Conservation (phyloP, 1,139 yeast genomes). For the Sugiyamaella sp. region DNA sequence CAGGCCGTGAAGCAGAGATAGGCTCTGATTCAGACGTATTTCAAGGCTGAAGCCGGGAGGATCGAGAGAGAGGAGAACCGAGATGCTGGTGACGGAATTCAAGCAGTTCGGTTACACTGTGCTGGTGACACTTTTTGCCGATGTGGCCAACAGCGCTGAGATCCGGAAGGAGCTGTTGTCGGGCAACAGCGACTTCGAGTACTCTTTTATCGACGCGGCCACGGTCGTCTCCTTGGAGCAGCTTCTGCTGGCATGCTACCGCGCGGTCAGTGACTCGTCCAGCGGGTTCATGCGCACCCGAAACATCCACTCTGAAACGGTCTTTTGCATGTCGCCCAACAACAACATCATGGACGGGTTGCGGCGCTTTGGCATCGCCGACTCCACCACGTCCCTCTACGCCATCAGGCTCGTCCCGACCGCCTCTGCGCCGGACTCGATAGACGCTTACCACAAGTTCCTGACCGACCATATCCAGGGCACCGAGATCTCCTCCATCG, state of each 20-base stretch:
- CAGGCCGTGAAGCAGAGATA: no score
- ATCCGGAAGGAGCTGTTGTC: slow-evolving; percentile 46
- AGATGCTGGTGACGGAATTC: slow-evolving; percentile 31
- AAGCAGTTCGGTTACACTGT: slow-evolving; percentile 51
- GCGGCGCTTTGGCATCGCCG: slow-evolving; percentile 51
- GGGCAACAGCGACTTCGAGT: slow-evolving; percentile 46
- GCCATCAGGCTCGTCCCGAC: slow-evolving; percentile 43
- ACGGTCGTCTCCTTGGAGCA: slow-evolving; percentile 53
- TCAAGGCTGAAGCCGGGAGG: neutral
- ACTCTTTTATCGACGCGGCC: slow-evolving; percentile 53
- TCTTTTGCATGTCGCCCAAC: slow-evolving; percentile 55
- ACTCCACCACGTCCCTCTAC: slow-evolving; percentile 42
- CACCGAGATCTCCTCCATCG: slow-evolving; percentile 27
- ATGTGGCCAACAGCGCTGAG: slow-evolving; percentile 49
- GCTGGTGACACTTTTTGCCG: slow-evolving; percentile 45
- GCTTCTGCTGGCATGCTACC: slow-evolving; percentile 51
- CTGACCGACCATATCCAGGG: slow-evolving; percentile 25
- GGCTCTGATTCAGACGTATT: neutral
- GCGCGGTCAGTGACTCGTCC: slow-evolving; percentile 50
- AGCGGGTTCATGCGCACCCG: slow-evolving; percentile 51
- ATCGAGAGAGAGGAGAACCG: neutral
- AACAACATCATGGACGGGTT: slow-evolving; percentile 54
- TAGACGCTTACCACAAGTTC: slow-evolving; percentile 17
- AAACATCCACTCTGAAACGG: slow-evolving; percentile 55
- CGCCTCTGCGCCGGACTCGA: slow-evolving; percentile 3